Evolutionary conservation across 257 asterid genomes (phyloP).

Genomic region (Rhazya stricta): DNA sequence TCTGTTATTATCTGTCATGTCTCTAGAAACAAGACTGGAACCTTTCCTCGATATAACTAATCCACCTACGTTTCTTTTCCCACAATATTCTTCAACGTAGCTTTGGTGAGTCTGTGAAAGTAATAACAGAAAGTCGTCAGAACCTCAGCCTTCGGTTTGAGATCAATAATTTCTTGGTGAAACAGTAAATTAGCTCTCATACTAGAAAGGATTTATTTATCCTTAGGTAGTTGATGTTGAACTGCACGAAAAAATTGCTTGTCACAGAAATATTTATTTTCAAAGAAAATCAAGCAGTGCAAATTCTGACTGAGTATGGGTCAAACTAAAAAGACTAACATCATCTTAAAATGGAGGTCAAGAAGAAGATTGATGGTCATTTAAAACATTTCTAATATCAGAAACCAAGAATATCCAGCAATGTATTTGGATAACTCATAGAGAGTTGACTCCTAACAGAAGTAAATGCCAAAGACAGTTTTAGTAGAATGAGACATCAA

Average conservation of each 20-base stretch:
- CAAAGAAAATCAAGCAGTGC: not conserved
- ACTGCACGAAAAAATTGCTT: not conserved
- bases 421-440: not conserved
- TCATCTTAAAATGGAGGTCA: not conserved
- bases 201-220: not conserved
- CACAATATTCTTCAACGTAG: constrained; percentile 40
- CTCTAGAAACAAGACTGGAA: constrained; percentile 25
- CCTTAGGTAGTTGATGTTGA: too few relatives aligned
- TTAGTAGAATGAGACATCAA: not conserved
- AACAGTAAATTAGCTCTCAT: not conserved
- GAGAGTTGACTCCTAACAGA: not conserved
- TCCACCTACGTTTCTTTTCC: constrained; percentile 38
- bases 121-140: not conserved
- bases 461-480: not conserved
- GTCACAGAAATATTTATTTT: not conserved
- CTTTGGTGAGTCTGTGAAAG: not conserved
- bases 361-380: not conserved
- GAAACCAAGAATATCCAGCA: not conserved
- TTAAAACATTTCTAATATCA: not conserved
- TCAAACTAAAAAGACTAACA: not conserved
- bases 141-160: not conserved
- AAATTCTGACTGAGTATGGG: not conserved
- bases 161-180: not conserved
- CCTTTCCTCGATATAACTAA: constrained; percentile 37
- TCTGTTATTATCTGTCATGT: constrained; percentile 28